A percentile compares a stretch with the other conserved stretches of the same genome.
phyloP scores from a whole-genome alignment of 495 filamentous ascomycete genomes.

The Aspergillus bridgeri region DNA sequence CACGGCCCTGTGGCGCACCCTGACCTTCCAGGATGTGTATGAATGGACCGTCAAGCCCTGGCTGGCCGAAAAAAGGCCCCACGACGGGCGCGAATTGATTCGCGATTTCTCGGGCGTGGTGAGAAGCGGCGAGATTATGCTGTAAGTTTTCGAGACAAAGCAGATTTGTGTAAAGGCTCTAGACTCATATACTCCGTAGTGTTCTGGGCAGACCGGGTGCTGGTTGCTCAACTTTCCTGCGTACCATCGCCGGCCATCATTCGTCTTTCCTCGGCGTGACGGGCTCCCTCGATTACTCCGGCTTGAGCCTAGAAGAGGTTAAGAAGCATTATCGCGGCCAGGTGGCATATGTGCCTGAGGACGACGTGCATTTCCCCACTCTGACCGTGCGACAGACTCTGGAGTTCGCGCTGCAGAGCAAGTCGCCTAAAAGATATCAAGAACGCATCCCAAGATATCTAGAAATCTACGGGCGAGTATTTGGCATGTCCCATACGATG shows the following conservation, averaged over 20 bases:
- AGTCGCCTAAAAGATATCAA: conserved; percentile 68
- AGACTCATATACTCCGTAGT: conserved; percentile 11
- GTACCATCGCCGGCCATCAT: conserved; percentile 76
- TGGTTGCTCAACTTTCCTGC: conserved; percentile 86
- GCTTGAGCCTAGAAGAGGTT: conserved; percentile 57
- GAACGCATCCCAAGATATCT: conserved; percentile 64
- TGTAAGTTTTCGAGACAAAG: conserved; percentile 33
- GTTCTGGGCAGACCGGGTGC: conserved; percentile 82
- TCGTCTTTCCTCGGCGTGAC: conserved; percentile 73
- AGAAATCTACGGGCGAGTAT: conserved; percentile 70
- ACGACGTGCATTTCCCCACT: conserved; percentile 77
- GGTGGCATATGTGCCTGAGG: conserved; percentile 78
- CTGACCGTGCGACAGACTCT: conserved; percentile 82
- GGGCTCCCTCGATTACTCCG: conserved; percentile 76
- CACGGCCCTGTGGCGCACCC: conserved; percentile 34
- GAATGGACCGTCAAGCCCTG: conserved; percentile 40
- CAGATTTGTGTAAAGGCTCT: not conserved
- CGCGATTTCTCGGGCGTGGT: conserved; percentile 67
- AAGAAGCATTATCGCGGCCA: conserved; percentile 71
- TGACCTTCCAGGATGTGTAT: conserved; percentile 36
- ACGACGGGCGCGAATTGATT: conserved; percentile 31
- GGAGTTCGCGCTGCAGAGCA: conserved; percentile 74
- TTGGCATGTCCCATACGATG: conserved; percentile 79
- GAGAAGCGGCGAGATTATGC: conserved; percentile 68
- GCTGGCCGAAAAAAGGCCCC: conserved; percentile 26